Evolutionary conservation across 108 stramenopile genomes (phyloP).

Genomic region (Nitzschia sp.): DNA sequence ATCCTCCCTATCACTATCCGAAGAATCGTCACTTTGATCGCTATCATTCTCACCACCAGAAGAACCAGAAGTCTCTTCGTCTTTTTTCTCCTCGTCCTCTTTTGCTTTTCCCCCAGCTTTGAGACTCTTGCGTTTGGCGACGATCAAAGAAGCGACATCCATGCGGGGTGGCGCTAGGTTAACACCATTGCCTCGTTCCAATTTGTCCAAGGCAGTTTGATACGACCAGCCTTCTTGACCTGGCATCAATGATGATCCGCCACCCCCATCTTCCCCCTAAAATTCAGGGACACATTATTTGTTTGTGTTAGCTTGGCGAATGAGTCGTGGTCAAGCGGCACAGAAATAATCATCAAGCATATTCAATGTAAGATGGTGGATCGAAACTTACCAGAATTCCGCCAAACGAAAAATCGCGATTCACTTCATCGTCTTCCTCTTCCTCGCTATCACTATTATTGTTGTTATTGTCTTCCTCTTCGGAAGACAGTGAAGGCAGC

Average conservation of each 20-base stretch:
- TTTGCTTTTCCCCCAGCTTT: slow-evolving; percentile 17
- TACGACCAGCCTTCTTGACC: slow-evolving; percentile 77
- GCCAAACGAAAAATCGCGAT: slow-evolving; percentile 73
- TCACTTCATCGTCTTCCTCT: slow-evolving; percentile 50
- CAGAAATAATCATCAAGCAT: too few relatives aligned
- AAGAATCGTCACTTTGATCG: slow-evolving; percentile 16
- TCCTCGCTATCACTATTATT: slow-evolving; percentile 36
- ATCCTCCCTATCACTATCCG: slow-evolving; percentile 16
- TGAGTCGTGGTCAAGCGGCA: too few relatives aligned
- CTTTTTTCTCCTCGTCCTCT: neutral
- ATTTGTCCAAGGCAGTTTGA: slow-evolving; percentile 68
- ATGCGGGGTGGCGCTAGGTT: slow-evolving; percentile 50
- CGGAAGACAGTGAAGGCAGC: slow-evolving; percentile 69
- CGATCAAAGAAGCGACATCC: slow-evolving; percentile 75
- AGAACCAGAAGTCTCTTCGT: too few relatives aligned
- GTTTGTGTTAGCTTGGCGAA: too few relatives aligned
- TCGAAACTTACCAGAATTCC: slow-evolving; percentile 61
- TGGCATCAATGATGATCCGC: slow-evolving; percentile 22
- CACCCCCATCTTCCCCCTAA: slow-evolving; percentile 79
- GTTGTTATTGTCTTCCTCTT: slow-evolving; percentile 62
- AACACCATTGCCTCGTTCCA: slow-evolving; percentile 41
- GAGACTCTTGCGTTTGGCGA: slow-evolving; percentile 67
- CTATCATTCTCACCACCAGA: too few relatives aligned
- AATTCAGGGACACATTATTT: neutral
- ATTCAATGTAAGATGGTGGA: neutral